Percentiles rank a stretch among this genome's conserved stretches.
Evolutionary conservation across 306 rosid species (phyloP).

Genomic region (Erythrophleum fordii): DNA sequence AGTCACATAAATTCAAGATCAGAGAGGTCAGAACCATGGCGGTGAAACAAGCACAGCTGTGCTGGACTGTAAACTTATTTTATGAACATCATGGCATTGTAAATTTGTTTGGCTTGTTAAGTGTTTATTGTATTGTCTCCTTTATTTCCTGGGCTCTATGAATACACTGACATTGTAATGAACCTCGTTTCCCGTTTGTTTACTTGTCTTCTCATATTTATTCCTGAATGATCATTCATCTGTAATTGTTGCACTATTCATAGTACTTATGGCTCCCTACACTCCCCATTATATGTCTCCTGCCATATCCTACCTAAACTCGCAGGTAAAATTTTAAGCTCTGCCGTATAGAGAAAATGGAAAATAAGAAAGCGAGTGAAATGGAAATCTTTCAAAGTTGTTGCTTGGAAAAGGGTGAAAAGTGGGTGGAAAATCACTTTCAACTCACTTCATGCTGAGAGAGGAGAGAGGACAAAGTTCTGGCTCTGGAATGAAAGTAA

Average conservation of each 20-base stretch:
- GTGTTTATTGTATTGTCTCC: conserved; percentile 41
- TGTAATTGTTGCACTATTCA: conserved; percentile 7
- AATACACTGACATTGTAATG: conserved; percentile 38
- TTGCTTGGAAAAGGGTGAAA: conserved; percentile 9
- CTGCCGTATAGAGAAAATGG: not conserved
- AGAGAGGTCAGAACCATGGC: conserved; percentile 67
- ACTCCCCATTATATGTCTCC: not conserved
- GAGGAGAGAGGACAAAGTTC: not conserved
- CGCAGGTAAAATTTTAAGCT: not conserved
- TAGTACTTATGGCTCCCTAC: not conserved
- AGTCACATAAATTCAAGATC: conserved; percentile 53
- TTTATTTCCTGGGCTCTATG: conserved; percentile 26
- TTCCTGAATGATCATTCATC: conserved; percentile 19
- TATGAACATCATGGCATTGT: conserved; percentile 28
- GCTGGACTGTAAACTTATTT: conserved; percentile 36
- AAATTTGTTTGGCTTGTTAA: conserved; percentile 48
- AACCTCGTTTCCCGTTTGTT: conserved; percentile 32
- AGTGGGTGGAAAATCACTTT: not conserved
- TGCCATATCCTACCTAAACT: conserved; percentile 12
- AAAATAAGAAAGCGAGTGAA: not conserved
- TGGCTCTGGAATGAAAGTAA: not conserved
- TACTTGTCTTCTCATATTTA: conserved; percentile 33
- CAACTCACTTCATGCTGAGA: conserved; percentile 3
- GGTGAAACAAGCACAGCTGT: conserved; percentile 42
- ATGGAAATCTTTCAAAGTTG: not conserved